Evolutionary conservation across 345 rosid species (phyloP).

Genomic region (Corchorus olitorius): DNA sequence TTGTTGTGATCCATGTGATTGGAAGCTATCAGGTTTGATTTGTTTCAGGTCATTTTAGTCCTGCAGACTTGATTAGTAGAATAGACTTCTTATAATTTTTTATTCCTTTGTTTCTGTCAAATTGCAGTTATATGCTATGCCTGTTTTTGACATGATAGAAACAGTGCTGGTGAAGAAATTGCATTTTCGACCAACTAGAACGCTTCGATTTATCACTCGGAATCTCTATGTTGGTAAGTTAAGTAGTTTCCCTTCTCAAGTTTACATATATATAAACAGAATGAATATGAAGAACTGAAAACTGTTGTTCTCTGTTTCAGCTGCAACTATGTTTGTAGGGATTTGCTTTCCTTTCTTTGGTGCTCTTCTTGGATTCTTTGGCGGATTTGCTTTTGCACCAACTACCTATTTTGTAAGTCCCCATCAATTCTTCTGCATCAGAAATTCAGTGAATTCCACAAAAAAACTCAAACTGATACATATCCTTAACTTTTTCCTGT

Average conservation of each 20-base stretch:
- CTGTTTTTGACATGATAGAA: constrained; percentile 54
- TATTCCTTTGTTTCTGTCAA: not conserved
- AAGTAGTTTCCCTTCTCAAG: not conserved
- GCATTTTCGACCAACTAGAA: constrained; percentile 27
- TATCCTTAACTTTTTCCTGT: not conserved
- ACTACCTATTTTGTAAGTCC: constrained; percentile 74
- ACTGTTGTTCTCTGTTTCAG: constrained; percentile 32
- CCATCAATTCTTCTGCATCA: not conserved
- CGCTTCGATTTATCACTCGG: constrained; percentile 38
- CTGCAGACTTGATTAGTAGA: too few relatives aligned
- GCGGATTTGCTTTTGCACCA: constrained; percentile 88
- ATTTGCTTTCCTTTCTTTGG: constrained; percentile 82
- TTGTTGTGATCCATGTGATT: constrained; percentile 76
- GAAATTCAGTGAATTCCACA: not conserved
- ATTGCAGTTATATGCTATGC: constrained; percentile 51
- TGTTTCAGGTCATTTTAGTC: not conserved
- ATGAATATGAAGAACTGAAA: not conserved
- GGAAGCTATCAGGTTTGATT: constrained; percentile 75
- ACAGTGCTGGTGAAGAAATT: constrained; percentile 38
- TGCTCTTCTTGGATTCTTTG: constrained; percentile 78
- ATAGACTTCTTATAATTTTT: not conserved
- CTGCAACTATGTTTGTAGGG: constrained; percentile 66
- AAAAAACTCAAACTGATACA: not conserved
- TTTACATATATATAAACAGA: not conserved
- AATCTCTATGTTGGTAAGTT: constrained; percentile 40